A percentile compares a stretch with the other conserved stretches of the same genome.
phyloP scores from a whole-genome alignment of 352 stramenopile genomes.

The Phytophthora melonis region DNA sequence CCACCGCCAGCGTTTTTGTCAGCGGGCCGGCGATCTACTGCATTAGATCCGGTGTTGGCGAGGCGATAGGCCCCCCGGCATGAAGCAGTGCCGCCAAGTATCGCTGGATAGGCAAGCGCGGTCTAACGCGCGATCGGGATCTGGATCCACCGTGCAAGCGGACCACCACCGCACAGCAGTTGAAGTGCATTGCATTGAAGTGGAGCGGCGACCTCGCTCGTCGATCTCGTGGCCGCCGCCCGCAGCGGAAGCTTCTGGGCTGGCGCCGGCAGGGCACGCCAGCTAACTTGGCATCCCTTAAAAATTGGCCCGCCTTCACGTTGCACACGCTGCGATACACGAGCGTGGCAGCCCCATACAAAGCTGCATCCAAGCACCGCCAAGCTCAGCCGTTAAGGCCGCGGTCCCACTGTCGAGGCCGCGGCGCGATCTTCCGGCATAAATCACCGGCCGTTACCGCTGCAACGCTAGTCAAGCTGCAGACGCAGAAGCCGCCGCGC shows the following conservation, averaged over 20 bases:
- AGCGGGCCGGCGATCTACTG: conserved; percentile 18
- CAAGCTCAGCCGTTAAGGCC: conserved; percentile 3
- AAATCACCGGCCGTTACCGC: conserved; percentile 32
- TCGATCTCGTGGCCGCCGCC: too few species aligned
- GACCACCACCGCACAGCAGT: neutral
- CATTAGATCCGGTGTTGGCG: conserved; percentile 25
- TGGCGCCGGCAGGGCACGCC: conserved; percentile 31
- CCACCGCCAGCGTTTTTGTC: conserved; percentile 27
- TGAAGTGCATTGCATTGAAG: too few species aligned
- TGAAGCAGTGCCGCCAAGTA: conserved; percentile 21
- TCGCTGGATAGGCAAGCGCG: conserved; percentile 27
- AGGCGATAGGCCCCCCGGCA: conserved; percentile 24
- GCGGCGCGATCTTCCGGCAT: conserved; percentile 16
- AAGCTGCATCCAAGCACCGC: too few species aligned
- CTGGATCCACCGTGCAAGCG: neutral
- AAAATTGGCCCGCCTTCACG: conserved; percentile 30
- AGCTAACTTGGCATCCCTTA: conserved; percentile 43
- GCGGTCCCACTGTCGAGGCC: conserved; percentile 27
- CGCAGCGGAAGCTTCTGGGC: conserved; percentile 37
- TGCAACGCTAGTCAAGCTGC: conserved; percentile 24
- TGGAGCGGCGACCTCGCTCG: too few species aligned
- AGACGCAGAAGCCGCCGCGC: conserved; percentile 28
- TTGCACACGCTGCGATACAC: conserved; percentile 31
- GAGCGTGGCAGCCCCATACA: conserved; percentile 30
- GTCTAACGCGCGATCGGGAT: conserved; percentile 8